Evolutionary conservation across 805 yeast genomes (phyloP).

Genomic region (Barnettozyma sp.): DNA sequence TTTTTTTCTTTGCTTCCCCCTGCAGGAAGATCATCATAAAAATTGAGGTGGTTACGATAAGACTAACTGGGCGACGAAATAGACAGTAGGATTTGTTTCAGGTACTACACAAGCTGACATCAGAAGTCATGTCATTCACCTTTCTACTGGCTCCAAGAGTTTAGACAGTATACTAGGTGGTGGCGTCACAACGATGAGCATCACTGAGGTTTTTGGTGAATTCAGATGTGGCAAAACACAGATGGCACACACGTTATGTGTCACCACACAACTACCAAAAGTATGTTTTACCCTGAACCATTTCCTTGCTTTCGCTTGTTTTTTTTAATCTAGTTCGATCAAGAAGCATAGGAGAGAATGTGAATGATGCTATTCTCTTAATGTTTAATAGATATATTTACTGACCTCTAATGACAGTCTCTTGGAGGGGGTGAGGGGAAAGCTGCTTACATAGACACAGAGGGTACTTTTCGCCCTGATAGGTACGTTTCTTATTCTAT

Average conservation of each 20-base stretch:
- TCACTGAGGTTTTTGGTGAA: slow-evolving; percentile 76
- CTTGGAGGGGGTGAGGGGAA: slow-evolving; percentile 81
- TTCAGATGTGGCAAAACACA: slow-evolving; percentile 82
- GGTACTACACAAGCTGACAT: slow-evolving; percentile 63
- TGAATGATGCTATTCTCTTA: too few species aligned
- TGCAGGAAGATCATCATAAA: too few species aligned
- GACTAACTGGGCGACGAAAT: too few species aligned
- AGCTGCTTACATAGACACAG: slow-evolving; percentile 73
- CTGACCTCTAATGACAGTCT: slow-evolving; percentile 24
- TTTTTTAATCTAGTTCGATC: too few species aligned
- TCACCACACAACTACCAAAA: slow-evolving; percentile 65
- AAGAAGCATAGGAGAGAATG: too few species aligned
- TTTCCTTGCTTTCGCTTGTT: too few species aligned
- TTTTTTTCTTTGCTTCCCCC: background rate
- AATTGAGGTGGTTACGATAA: too few species aligned
- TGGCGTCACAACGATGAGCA: slow-evolving; percentile 69
- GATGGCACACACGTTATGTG: slow-evolving; percentile 71
- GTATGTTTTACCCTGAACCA: too few species aligned
- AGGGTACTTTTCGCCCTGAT: slow-evolving; percentile 77
- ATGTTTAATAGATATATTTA: background rate
- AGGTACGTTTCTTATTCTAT: slow-evolving; percentile 34
- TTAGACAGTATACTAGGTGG: slow-evolving; percentile 67
- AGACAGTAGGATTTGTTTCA: slow-evolving; percentile 64
- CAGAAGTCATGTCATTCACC: slow-evolving; percentile 52
- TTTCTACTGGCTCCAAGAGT: slow-evolving; percentile 68